Evolutionary conservation across 2,329 filamentous ascomycete species (phyloP).

Genomic region (Nakataea oryzae): DNA sequence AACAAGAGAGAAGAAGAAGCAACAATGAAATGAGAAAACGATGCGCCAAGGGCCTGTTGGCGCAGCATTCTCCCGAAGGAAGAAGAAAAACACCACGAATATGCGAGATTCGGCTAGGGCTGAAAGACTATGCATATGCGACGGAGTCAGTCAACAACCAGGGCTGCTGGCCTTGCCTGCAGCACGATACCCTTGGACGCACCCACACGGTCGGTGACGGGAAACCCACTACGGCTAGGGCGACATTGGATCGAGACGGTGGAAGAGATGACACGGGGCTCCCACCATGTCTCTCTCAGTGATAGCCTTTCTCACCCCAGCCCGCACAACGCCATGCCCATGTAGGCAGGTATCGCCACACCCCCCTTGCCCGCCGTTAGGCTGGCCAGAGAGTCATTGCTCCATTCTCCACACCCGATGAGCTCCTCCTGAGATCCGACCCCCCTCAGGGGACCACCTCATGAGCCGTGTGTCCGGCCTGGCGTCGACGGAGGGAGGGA

Average conservation of each 20-base stretch:
- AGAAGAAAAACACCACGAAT: neutral
- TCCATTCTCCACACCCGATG: neutral
- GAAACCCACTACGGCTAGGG: neutral
- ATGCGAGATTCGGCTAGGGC: neutral
- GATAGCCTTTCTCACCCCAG: neutral
- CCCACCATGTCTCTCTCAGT: neutral
- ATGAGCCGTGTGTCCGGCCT: neutral
- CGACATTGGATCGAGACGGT: neutral
- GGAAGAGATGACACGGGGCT: neutral
- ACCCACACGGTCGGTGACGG: no score
- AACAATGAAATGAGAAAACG: neutral
- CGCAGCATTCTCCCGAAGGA: neutral
- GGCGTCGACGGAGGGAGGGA: neutral
- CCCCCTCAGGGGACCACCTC: neutral
- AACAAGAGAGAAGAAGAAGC: neutral
- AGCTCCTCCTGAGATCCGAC: neutral
- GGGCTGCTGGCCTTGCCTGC: no score
- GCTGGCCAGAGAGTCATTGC: neutral
- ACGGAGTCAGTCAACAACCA: no score
- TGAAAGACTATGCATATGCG: no score
- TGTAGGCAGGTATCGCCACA: neutral
- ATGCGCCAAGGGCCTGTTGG: neutral
- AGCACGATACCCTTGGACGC: no score
- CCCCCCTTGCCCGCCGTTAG: neutral
- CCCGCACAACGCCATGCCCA: neutral